phyloP scores from a whole-genome alignment of 176 grass and related monocot genomes.

The Dendrocalamus sinicus region DNA sequence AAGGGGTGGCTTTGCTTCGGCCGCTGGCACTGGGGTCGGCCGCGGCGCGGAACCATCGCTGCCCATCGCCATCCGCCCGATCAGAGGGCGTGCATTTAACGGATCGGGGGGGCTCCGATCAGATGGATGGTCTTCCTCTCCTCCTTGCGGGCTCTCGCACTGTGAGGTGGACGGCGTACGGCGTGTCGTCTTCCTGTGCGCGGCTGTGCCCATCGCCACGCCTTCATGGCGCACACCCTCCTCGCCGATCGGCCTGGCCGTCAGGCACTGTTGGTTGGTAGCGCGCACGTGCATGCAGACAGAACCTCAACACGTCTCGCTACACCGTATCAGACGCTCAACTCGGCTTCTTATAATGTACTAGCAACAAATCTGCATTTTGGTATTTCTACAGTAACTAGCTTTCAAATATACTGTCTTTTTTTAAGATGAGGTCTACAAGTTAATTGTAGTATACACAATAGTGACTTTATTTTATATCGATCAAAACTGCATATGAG shows the following conservation, averaged over 20 bases:
- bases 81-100: conserved; percentile 52
- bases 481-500: accelerated
- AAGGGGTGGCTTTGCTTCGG: neutral
- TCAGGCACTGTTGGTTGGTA: neutral
- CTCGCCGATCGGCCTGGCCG: neutral
- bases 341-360: neutral
- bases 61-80: conserved; percentile 53
- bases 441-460: too few species aligned
- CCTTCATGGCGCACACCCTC: conserved; percentile 20
- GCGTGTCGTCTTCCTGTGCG: conserved; percentile 17
- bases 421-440: too few species aligned
- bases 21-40: conserved; percentile 6
- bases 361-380: neutral
- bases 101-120: neutral
- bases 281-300: neutral
- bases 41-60: conserved; percentile 30
- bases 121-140: conserved; percentile 26
- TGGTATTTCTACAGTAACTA: too few species aligned
- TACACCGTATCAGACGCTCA: neutral
- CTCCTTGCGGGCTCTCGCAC: neutral
- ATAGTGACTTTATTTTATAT: too few species aligned
- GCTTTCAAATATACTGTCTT: too few species aligned
- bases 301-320: neutral
- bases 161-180: conserved; percentile 46
- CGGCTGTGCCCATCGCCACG: neutral